Evolutionary conservation across 1,284 basidiomycete genomes (phyloP), one percentile per base, ranked within the genome.

Genomic region (Tilletia setariae): DNA sequence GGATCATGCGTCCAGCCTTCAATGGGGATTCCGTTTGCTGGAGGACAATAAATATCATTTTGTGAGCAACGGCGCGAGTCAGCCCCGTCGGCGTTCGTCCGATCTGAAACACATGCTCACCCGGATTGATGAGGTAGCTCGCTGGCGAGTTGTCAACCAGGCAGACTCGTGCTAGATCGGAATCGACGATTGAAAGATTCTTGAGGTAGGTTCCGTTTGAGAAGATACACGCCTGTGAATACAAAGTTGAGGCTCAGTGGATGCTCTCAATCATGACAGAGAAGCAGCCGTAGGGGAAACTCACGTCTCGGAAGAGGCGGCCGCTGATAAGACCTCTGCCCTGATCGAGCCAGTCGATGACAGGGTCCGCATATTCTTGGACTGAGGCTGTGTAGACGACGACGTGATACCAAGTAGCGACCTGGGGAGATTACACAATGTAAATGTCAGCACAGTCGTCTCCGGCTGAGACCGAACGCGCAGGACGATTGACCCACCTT

Each of bases 1-100:
- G 94, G 94, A 84, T 99, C 96, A 72, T 94, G 90, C 21, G 94
- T 97, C 95, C 95, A 98, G 56, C 95, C 95, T 85, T 98, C 95
- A 82, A 99, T 93, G 42, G 95, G 96, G 76, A 99, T 93, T 61
- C 94, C 95, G 83, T 99, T 99, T 61, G 92, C 94, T 93, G 67
- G 11, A 21, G 43, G 25, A 15, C 16, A 7, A 53, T 6, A 6
- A 23, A 53, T 21, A 11, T 11, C 4, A 40, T 6, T 4, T 40
- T 40, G 8, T 21, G 21, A 28, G n/a, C n/a, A n/a, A n/a, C n/a
- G n/a, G n/a, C n/a, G n/a, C n/a, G n/a, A n/a, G n/a, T n/a, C n/a
- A n/a, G n/a, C n/a, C n/a, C n/a, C n/a, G n/a, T n/a, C n/a, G n/a
- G n/a, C n/a, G n/a, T n/a, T n/a, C n/a, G n/a, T n/a, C n/a, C n/a